Conservation (phyloP, 2,329 filamentous ascomycete species). For the Fusarium veterinarium region DNA sequence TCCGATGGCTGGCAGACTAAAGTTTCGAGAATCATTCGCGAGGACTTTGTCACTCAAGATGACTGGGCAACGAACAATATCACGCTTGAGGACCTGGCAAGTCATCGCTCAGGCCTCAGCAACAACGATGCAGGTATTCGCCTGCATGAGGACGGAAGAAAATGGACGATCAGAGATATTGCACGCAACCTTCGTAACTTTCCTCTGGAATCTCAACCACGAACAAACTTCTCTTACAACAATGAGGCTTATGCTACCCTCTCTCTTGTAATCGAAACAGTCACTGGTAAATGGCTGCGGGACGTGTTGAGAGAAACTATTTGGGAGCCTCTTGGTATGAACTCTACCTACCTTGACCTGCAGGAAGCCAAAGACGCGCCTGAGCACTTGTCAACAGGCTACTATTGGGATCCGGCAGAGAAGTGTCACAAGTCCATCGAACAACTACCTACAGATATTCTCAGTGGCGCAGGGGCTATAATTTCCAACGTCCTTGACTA, state of each 20-base stretch:
- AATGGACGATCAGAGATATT: constrained; percentile 49
- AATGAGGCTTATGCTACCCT: constrained; percentile 62
- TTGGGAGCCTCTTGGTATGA: constrained; percentile 61
- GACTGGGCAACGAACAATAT: constrained; percentile 59
- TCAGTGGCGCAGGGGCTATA: constrained; percentile 55
- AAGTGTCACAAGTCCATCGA: constrained; percentile 42
- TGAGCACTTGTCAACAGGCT: constrained; percentile 54
- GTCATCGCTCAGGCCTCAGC: constrained; percentile 64
- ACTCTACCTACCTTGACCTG: constrained; percentile 52
- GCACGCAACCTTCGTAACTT: constrained; percentile 60
- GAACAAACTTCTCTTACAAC: constrained; percentile 60
- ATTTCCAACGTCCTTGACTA: constrained; percentile 63
- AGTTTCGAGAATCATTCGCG: constrained; percentile 59
- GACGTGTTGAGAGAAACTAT: constrained; percentile 55
- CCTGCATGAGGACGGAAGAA: constrained; percentile 47
- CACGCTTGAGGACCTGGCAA: constrained; percentile 65
- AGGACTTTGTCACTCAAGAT: constrained; percentile 64
- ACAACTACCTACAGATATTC: constrained; percentile 32
- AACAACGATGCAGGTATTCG: constrained; percentile 53
- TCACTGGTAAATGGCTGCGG: constrained; percentile 53
- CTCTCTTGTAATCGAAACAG: constrained; percentile 58
- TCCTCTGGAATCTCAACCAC: constrained; percentile 56
- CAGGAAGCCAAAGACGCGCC: constrained; percentile 42
- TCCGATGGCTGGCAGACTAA: constrained; percentile 59
- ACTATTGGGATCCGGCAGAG: constrained; percentile 52